phyloP scores from a whole-genome alignment of 805 yeast species.

The Kurtzmaniella cleridarum region DNA sequence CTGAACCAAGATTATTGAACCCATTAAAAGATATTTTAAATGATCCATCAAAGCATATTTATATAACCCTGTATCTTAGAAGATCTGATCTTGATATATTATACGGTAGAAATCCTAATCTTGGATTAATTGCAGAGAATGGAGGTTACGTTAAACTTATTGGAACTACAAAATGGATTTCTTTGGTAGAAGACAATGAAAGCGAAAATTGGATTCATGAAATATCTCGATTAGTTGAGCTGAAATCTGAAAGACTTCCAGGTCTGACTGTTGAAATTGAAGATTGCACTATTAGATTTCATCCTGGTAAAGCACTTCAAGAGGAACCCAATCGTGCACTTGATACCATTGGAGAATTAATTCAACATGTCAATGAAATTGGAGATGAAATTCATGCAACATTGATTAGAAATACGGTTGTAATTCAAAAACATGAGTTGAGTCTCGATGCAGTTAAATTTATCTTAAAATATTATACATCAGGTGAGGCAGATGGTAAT shows the following conservation, averaged over 20 bases:
- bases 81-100: slow-evolving; percentile 60
- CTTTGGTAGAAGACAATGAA: slow-evolving; percentile 48
- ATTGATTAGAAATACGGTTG: slow-evolving; percentile 60
- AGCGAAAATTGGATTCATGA: slow-evolving; percentile 53
- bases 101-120: slow-evolving; percentile 58
- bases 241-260: slow-evolving; percentile 72
- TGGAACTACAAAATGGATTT: slow-evolving; percentile 52
- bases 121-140: slow-evolving; percentile 86
- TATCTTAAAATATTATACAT: slow-evolving; percentile 35
- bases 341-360: slow-evolving; percentile 74
- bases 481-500: slow-evolving; percentile 11
- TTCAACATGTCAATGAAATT: slow-evolving; percentile 77
- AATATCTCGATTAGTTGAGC: slow-evolving; percentile 47
- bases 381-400: slow-evolving; percentile 74
- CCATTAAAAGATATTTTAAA: slow-evolving; percentile 54
- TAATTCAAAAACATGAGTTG: slow-evolving; percentile 63
- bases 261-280: slow-evolving; percentile 68
- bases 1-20: slow-evolving; percentile 56
- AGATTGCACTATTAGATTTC: slow-evolving; percentile 72
- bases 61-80: slow-evolving; percentile 62
- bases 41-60: slow-evolving; percentile 62
- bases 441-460: slow-evolving; percentile 52
- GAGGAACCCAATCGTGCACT: slow-evolving; percentile 58
- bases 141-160: slow-evolving; percentile 72
- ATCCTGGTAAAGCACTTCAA: slow-evolving; percentile 63